These are phyloP conservation scores for Yamadazyma akitaensis DNA, from an alignment of 805 yeast genomes.

Conservation along the genomic window DNA sequence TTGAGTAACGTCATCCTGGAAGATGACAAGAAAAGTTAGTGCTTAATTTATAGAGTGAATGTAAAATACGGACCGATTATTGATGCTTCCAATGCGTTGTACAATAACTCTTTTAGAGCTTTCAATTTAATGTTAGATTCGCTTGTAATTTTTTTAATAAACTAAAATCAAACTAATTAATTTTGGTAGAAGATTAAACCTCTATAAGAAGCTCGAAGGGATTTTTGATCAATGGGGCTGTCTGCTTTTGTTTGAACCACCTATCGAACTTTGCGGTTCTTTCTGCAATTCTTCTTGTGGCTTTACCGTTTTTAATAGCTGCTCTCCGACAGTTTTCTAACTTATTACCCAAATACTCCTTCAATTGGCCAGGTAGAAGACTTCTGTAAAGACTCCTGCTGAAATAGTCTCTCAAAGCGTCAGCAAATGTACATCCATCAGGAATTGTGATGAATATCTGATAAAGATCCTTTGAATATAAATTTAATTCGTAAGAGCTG, in stretches of 20 bases:
- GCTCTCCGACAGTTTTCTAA: no score
- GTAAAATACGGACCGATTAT: neutral
- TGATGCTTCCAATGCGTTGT: no score
- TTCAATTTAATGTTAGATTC: no score
- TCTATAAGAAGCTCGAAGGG: neutral
- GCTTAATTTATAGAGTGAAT: neutral
- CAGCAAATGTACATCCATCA: neutral
- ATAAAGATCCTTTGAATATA: neutral
- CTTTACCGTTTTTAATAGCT: neutral
- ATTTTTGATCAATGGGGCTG: no score
- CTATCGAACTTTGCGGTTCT: neutral
- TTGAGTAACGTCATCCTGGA: conserved; percentile 14
- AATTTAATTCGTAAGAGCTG: neutral
- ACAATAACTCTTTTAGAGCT: no score
- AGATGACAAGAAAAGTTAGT: conserved; percentile 16
- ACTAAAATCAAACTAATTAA: neutral
- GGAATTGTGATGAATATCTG: neutral
- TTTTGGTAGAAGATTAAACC: no score
- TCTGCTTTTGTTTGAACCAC: neutral
- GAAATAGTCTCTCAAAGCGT: neutral
- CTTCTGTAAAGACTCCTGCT: no score
- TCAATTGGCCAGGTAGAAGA: no score
- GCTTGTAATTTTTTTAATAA: no score
- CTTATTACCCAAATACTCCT: no score
- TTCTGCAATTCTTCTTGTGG: neutral